These are phyloP conservation scores for Microsporum canis DNA, from an alignment of 2,329 filamentous ascomycete species.

Conservation along the genomic window DNA sequence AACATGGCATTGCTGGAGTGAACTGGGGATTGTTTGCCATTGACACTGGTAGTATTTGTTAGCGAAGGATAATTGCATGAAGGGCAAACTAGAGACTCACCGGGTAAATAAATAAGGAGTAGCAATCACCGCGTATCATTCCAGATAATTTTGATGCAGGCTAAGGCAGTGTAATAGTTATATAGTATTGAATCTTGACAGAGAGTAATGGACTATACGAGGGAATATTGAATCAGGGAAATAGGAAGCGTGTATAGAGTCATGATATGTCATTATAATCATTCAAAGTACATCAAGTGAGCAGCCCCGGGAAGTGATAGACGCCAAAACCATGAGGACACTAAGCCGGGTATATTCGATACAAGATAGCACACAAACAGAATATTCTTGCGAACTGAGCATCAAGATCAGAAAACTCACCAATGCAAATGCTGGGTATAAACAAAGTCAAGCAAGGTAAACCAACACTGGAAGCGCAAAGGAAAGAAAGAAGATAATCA, in stretches of 20 bases:
- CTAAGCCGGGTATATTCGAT: neutral
- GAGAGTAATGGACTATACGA: neutral
- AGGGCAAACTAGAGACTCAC: too few relatives aligned
- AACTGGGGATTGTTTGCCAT: too few relatives aligned
- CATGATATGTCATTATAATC: neutral
- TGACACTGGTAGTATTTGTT: too few relatives aligned
- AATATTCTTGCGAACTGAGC: neutral
- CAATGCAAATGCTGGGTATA: slow-evolving; percentile 1
- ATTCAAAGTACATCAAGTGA: neutral
- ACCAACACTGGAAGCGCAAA: neutral
- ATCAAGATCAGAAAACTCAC: neutral
- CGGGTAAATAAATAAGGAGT: too few relatives aligned
- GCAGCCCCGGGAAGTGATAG: neutral
- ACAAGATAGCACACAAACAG: neutral
- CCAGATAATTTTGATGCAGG: too few relatives aligned
- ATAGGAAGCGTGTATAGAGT: neutral
- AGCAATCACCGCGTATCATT: too few relatives aligned
- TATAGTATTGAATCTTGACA: too few relatives aligned
- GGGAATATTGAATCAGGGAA: neutral
- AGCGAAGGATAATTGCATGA: too few relatives aligned
- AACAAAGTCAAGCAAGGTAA: neutral
- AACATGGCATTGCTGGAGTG: too few relatives aligned
- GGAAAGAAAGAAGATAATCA: neutral
- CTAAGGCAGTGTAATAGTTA: too few relatives aligned
- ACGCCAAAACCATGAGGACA: neutral